A percentile compares a stretch with the other conserved stretches of the same genome.
These are phyloP conservation scores for Evansstolkia leycettana DNA, from an alignment of 495 filamentous ascomycete genomes.

Conservation along the genomic window DNA sequence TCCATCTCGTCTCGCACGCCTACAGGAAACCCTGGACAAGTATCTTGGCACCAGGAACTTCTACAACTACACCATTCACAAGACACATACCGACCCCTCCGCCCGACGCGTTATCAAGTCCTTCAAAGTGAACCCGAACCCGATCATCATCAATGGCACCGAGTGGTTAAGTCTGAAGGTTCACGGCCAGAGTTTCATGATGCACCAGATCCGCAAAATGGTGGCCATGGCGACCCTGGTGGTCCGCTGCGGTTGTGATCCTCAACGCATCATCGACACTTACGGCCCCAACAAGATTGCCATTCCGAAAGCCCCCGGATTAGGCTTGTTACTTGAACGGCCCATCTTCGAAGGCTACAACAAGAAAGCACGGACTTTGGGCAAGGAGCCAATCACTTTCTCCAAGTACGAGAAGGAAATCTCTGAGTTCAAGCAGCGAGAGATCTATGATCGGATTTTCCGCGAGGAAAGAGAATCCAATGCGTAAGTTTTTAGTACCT, in stretches of 20 bases:
- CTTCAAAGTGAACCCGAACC: slow-evolving; percentile 58
- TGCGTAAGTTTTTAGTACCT: slow-evolving; percentile 58
- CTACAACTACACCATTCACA: slow-evolving; percentile 94
- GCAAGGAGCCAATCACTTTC: slow-evolving; percentile 64
- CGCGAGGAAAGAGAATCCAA: slow-evolving; percentile 71
- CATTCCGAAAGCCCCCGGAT: slow-evolving; percentile 84
- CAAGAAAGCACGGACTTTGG: slow-evolving; percentile 37
- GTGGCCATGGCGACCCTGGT: slow-evolving; percentile 81
- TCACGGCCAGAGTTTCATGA: slow-evolving; percentile 98
- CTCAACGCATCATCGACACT: slow-evolving; percentile 52
- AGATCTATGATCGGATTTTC: slow-evolving; percentile 90
- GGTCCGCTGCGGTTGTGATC: slow-evolving; percentile 64
- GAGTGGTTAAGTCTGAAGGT: slow-evolving; percentile 94
- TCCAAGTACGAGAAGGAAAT: slow-evolving; percentile 64
- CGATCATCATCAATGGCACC: slow-evolving; percentile 75
- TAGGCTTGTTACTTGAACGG: slow-evolving; percentile 78
- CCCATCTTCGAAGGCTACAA: slow-evolving; percentile 89
- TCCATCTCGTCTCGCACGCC: slow-evolving; percentile 49
- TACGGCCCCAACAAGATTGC: slow-evolving; percentile 55
- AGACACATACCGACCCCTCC: slow-evolving; percentile 63
- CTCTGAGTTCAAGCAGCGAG: slow-evolving; percentile 75
- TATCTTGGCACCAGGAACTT: slow-evolving; percentile 80
- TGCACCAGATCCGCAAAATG: slow-evolving; percentile 99
- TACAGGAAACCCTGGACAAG: slow-evolving; percentile 55
- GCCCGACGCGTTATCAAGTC: slow-evolving; percentile 81